Base-by-base conservation (phyloP, 2,329 filamentous ascomycete genomes). In the Xylariaceae sp. region DNA sequence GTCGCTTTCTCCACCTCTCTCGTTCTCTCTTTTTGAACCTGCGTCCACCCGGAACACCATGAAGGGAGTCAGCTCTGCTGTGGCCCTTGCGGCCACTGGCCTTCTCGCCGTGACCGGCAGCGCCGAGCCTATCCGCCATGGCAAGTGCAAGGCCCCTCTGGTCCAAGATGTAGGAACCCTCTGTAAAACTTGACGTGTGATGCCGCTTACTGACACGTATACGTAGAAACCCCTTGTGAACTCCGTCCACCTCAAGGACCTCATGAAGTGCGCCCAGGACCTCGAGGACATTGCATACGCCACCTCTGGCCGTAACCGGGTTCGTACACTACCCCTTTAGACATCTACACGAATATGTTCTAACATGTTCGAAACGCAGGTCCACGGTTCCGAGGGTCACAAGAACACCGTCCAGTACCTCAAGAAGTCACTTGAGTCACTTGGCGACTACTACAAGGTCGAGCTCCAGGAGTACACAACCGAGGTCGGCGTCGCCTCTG, bases 321-420 rank as follows among this genome's bases (percentile, higher is more conserved):
- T 54, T 47, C 28, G 52, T 40, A 26, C 12, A 37, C 12, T 50
- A 6, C 9, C 12, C 46, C 13, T 41, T 45, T 12, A 44, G n/a
- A 4, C 17, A 6, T 3, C 2, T 21, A 14, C 11, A 8, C 3
- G 12, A 14, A 15, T 15, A 13, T 4, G 21, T 44, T 14, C 37
- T 34, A 5, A 26, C 9, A n/a, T 28, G 3, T 23, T 24, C 7
- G 21, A 7, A 11, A 11, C n/a, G 18, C 16, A 53, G 50, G 50
- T 60, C 12, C 59, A 62, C 35, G 60, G 62, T 19, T 56, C 55
- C 6, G 50, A 54, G 21, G 61, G 61, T 27, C 60, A 63, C 46
- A 52, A 59, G 27, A 51, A 53, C 21, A 64, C 53, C 29, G 51
- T 63, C 16, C 49, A 60, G 14, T 64, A 58, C 47, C 50, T 62